Evolutionary conservation across 768 basidiomycete genomes (phyloP).

Genomic region (Mycena sanguinolenta): DNA sequence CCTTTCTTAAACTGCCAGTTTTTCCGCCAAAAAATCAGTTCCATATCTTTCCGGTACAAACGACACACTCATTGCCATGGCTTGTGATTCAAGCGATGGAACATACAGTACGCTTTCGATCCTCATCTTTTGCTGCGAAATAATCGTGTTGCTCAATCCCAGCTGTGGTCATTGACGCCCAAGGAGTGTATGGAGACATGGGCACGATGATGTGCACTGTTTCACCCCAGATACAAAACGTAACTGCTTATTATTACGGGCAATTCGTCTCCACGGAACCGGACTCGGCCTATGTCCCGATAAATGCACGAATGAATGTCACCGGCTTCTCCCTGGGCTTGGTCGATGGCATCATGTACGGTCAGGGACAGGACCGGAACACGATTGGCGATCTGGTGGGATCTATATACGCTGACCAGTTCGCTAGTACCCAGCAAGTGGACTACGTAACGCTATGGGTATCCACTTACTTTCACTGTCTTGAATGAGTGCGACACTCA

Average conservation of each 20-base stretch:
- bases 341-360: not conserved
- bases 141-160: not conserved
- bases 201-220: not conserved
- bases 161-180: not conserved
- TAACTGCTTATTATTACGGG: not conserved
- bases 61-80: not conserved
- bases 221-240: not conserved
- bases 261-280: not conserved
- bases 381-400: too few relatives aligned
- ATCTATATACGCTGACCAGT: too few relatives aligned
- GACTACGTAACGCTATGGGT: not conserved
- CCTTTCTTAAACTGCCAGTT: not conserved
- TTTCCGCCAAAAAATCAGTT: not conserved
- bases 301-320: not conserved
- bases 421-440: not conserved
- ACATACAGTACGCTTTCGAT: not conserved
- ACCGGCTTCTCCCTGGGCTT: not conserved
- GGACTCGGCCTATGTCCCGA: not conserved
- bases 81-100: not conserved
- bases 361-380: too few relatives aligned
- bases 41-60: not conserved
- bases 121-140: not conserved
- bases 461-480: not conserved
- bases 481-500: not conserved
- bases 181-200: not conserved